Conservation (phyloP, 1,284 basidiomycete species). For the Lentinus polychrous region DNA sequence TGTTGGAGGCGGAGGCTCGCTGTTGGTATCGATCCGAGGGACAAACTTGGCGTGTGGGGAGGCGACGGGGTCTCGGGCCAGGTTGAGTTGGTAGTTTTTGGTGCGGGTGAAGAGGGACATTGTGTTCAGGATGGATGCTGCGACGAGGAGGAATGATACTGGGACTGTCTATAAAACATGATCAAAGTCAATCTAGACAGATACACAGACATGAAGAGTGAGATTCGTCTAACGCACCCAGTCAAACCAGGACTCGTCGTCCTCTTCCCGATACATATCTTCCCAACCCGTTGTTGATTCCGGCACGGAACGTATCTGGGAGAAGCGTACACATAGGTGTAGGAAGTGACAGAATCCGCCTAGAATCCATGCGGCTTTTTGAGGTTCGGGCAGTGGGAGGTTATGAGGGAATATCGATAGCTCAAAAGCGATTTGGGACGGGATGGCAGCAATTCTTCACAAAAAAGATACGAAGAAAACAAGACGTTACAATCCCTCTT, state of each 20-base stretch:
- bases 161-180: conserved; percentile 55
- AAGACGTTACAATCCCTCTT: neutral
- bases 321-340: conserved; percentile 58
- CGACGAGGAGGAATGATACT: conserved; percentile 45
- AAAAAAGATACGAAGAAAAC: conserved; percentile 1
- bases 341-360: conserved; percentile 58
- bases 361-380: conserved; percentile 57
- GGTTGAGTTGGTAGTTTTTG: conserved; percentile 58
- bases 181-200: conserved; percentile 5
- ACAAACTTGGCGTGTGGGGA: conserved; percentile 66
- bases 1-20: conserved; percentile 36
- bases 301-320: conserved; percentile 45
- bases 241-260: conserved; percentile 66
- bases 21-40: conserved; percentile 28
- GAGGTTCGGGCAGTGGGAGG: conserved; percentile 58
- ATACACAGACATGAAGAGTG: neutral
- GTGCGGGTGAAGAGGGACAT: conserved; percentile 63
- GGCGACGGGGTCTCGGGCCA: conserved; percentile 50
- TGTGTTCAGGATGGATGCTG: conserved; percentile 45
- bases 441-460: conserved; percentile 50
- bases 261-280: conserved; percentile 61
- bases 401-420: conserved; percentile 71
- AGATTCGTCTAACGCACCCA: conserved; percentile 59
- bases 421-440: conserved; percentile 64
- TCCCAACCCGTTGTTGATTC: conserved; percentile 73